phyloP scores from a whole-genome alignment of 305 asterid species.

The Plantago coronopus region DNA sequence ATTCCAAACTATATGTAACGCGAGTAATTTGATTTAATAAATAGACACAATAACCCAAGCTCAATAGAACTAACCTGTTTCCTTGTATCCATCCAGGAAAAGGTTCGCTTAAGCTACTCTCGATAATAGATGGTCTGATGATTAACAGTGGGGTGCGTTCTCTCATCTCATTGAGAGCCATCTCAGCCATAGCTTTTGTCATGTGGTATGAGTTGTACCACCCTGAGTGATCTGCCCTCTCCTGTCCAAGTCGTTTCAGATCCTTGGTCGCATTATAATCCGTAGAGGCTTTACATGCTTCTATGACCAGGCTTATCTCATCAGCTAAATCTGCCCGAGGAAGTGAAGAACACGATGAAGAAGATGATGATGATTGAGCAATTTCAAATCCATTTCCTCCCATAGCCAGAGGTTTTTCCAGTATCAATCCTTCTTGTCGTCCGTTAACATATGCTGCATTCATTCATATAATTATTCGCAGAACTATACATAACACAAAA shows the following conservation, averaged over 20 bases:
- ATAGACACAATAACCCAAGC: neutral
- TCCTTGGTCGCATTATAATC: constrained; percentile 15
- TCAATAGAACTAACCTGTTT: constrained; percentile 15
- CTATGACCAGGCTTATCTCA: constrained; percentile 30
- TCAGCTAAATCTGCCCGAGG: constrained; percentile 27
- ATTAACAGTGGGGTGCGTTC: constrained; percentile 22
- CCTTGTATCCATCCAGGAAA: constrained; percentile 38
- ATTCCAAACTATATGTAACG: neutral
- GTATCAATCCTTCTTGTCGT: constrained; percentile 8
- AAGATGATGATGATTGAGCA: too few species aligned
- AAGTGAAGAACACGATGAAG: too few species aligned
- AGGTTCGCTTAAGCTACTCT: constrained; percentile 30
- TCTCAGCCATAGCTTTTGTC: constrained; percentile 39
- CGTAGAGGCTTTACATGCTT: constrained; percentile 17
- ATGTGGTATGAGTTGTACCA: constrained; percentile 30
- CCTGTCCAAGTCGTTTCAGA: constrained; percentile 27
- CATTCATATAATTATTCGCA: too few species aligned
- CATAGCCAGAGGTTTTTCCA: constrained; percentile 13
- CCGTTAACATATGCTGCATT: constrained; percentile 17
- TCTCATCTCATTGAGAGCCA: constrained; percentile 23
- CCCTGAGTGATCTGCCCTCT: constrained; percentile 23
- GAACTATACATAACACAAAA: too few species aligned
- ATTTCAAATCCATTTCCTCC: constrained; percentile 15
- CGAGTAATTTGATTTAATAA: neutral
- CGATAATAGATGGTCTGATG: constrained; percentile 28